Conservation (phyloP, 2,329 filamentous ascomycete genomes). For the Colletotrichum cordylinicola region DNA sequence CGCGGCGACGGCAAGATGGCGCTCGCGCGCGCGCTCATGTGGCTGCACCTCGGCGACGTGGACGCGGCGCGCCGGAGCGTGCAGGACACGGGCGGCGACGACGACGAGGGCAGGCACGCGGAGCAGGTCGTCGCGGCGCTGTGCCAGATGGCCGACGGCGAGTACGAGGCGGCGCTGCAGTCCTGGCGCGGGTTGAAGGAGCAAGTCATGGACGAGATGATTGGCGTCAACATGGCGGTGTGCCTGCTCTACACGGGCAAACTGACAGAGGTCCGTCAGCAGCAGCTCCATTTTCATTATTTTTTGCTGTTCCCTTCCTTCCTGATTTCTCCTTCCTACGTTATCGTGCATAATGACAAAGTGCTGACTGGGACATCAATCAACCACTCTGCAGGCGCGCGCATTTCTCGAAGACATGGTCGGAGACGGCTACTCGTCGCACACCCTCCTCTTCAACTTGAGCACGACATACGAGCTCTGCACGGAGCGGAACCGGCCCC, state of each 20-base stretch:
- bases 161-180: conserved; percentile 68
- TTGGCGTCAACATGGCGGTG: conserved; percentile 83
- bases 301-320: not conserved
- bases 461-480: conserved; percentile 92
- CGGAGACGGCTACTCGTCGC: conserved; percentile 69
- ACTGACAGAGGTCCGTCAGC: conserved; percentile 68
- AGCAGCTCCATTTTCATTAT: not conserved
- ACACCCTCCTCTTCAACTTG: conserved; percentile 86
- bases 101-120: conserved; percentile 34
- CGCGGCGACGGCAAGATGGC: conserved; percentile 44
- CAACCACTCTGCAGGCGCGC: conserved; percentile 57
- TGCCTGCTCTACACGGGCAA: conserved; percentile 82
- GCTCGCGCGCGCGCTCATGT: conserved; percentile 68
- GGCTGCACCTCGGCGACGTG: conserved; percentile 80
- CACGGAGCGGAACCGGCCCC: conserved; percentile 73
- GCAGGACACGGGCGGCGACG: conserved; percentile 18
- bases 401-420: conserved; percentile 71
- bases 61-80: conserved; percentile 67
- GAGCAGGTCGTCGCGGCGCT: conserved; percentile 68
- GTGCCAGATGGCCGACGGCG: conserved; percentile 78
- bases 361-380: not conserved
- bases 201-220: conserved; percentile 65
- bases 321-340: not conserved
- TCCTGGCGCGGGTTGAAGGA: conserved; percentile 62
- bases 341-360: not conserved